Percentiles rank a stretch among this genome's conserved stretches.
These are phyloP conservation scores for Chimonanthus praecox DNA, from an alignment of 164 flowering plant genomes.

Conservation along the genomic window DNA sequence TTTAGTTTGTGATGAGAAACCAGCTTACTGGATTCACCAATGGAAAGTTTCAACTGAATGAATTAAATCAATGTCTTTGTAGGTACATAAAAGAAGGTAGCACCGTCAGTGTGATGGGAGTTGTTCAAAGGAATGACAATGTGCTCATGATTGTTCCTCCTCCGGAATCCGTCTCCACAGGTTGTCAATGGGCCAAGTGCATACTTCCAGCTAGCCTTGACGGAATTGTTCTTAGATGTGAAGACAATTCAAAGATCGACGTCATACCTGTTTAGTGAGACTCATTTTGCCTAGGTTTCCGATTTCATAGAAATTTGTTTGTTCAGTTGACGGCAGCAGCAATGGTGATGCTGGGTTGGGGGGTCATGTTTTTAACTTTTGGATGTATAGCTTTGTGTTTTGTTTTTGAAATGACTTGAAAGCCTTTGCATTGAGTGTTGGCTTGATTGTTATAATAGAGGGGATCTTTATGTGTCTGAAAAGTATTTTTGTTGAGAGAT, in stretches of 20 bases:
- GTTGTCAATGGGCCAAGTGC: conserved; percentile 79
- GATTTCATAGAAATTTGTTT: conserved; percentile 20
- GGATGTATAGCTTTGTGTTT: conserved; percentile 9
- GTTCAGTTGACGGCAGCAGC: conserved; percentile 19
- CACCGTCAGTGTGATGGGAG: conserved; percentile 90
- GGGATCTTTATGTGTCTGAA: neutral
- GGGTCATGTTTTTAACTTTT: conserved; percentile 11
- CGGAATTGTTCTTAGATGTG: conserved; percentile 82
- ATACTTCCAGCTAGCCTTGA: conserved; percentile 82
- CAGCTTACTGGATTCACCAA: neutral
- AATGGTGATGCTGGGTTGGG: conserved; percentile 12
- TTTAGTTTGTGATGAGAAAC: too few species aligned
- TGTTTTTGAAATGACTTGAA: conserved; percentile 2
- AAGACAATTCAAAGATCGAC: conserved; percentile 72
- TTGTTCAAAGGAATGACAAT: conserved; percentile 80
- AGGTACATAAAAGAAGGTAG: conserved; percentile 95
- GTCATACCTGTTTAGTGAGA: conserved; percentile 61
- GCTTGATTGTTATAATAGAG: conserved; percentile 7
- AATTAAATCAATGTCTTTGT: neutral
- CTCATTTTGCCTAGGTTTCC: neutral
- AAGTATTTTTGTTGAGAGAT: neutral
- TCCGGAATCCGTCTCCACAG: conserved; percentile 66
- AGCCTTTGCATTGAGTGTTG: conserved; percentile 9
- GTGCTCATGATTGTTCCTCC: conserved; percentile 92
- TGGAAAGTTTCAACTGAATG: neutral